A percentile compares a stretch with the other conserved stretches of the same genome.
Conservation (phyloP, 805 yeast genomes). For the Sugiyamaella floridensis region DNA sequence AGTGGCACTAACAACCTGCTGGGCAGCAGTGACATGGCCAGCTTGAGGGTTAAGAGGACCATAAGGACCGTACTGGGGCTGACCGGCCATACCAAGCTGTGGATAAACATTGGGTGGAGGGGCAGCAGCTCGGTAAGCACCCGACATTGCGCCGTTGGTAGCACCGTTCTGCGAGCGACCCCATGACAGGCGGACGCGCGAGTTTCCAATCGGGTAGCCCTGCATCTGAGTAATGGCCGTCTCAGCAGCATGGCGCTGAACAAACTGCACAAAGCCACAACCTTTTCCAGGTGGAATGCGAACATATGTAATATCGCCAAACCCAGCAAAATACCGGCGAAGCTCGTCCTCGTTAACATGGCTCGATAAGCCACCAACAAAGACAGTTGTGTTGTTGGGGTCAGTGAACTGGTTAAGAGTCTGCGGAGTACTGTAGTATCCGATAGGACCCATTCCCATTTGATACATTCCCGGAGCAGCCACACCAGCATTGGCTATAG, state of each 20-base stretch:
- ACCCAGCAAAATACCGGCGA: conserved; percentile 52
- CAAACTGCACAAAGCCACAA: conserved; percentile 84
- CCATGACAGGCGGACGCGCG: conserved; percentile 81
- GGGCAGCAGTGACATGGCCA: conserved; percentile 5
- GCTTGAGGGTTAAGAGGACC: conserved; percentile 28
- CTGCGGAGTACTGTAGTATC: conserved; percentile 18
- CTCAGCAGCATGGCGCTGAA: conserved; percentile 75
- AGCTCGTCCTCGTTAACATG: conserved; percentile 53
- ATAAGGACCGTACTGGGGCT: conserved; percentile 30
- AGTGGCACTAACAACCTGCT: neutral
- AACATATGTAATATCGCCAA: conserved; percentile 58
- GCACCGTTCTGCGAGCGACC: conserved; percentile 50
- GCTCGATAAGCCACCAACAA: conserved; percentile 67
- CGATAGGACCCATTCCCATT: conserved; percentile 21
- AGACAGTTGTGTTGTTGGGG: conserved; percentile 75
- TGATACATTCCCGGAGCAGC: conserved; percentile 21
- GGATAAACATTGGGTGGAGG: conserved; percentile 32
- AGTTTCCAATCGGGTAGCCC: conserved; percentile 80
- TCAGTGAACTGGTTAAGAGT: conserved; percentile 55
- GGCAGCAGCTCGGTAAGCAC: conserved; percentile 30
- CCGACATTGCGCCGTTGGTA: conserved; percentile 8
- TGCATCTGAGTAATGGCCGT: conserved; percentile 81
- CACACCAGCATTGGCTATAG: conserved; percentile 4
- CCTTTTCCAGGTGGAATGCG: conserved; percentile 69
- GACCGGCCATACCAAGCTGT: conserved; percentile 29